Base-by-base conservation (phyloP, 75 land plant genomes). In the Pinus taeda region DNA sequence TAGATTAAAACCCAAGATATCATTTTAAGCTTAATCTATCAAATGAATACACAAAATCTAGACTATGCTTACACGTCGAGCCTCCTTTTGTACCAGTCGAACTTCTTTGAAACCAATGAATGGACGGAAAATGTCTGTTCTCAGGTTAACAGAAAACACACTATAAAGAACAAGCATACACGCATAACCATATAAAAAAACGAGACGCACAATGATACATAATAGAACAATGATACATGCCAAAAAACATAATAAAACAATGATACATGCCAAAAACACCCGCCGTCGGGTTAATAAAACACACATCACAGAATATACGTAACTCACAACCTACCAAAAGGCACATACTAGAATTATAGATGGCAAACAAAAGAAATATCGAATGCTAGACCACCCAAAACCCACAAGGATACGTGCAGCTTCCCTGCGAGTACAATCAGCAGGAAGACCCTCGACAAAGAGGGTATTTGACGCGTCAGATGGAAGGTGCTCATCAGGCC, bases 81-180 rank as follows among this genome's bases (percentile, higher is more conserved):
- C 87, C 59, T 94, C 98, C 77, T 96, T 96, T 82, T 81, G 86
- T 17, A 96, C 98, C 75, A 96, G 92, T 70, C 98, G 87, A 57
- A 94, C 97, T 87, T 96, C 98, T 64, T 90, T 90, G 80, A 88
- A 96, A 14, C 98, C 98, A n/a, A 94, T 87, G 86, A 96, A 96
- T 42, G 98, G 98, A 57, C 98, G 98, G 71, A 96, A 96, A 12
- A 96, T 88, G 79, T 96, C 93, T 91, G 21, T 37, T 56, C 60
- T 21, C 3, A 73, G 74, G 81, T 77, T 71, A 84, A 75, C 82
- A 75, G 79, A 37, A 18, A 59, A 8, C 55, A 9, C 55, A 45
- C 9, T 1, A n/a, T 14, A 76, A 30, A 49, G 55, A 1, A 49
- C 12, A 49, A 49, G 1, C 55, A 49, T 49, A 49, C 55, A 49